phyloP scores from a whole-genome alignment of 2,329 filamentous ascomycete genomes.

The Metarhizium robertsii region DNA sequence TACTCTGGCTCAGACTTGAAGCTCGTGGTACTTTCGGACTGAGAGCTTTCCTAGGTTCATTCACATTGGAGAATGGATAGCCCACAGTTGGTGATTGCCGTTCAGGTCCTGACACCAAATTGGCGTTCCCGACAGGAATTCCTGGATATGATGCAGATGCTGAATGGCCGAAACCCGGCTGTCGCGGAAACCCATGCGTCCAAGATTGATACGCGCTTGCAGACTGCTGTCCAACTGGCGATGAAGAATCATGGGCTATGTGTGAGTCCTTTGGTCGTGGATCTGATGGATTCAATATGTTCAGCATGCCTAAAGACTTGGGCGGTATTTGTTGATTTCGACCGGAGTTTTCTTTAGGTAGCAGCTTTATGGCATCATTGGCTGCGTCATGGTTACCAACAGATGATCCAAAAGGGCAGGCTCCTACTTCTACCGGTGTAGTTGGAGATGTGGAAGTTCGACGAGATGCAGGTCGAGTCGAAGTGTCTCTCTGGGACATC shows the following conservation, averaged over 20 bases:
- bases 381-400: constrained; percentile 13
- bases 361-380: constrained; percentile 12
- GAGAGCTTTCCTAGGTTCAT: constrained; percentile 18
- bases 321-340: constrained; percentile 15
- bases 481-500: constrained; percentile 55
- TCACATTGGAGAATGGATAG: constrained; percentile 21
- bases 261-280: constrained; percentile 13
- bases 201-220: constrained; percentile 8
- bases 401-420: constrained; percentile 13
- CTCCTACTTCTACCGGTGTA: constrained; percentile 21
- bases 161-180: constrained; percentile 18
- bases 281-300: constrained; percentile 28
- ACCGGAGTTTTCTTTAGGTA: constrained; percentile 14
- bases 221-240: background rate
- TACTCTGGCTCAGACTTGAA: constrained; percentile 18
- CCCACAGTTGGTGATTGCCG: constrained; percentile 20
- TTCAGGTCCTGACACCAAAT: constrained; percentile 20
- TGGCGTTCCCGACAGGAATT: constrained; percentile 17
- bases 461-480: constrained; percentile 46
- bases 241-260: constrained; percentile 7
- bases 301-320: constrained; percentile 25
- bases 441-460: constrained; percentile 35
- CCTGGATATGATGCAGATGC: constrained; percentile 23
- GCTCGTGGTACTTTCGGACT: constrained; percentile 23
- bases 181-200: constrained; percentile 13